Evolutionary conservation across 768 basidiomycete species (phyloP), one percentile per base, ranked within the genome.

Genomic region (Cystobasidiopsis lactophilus): DNA sequence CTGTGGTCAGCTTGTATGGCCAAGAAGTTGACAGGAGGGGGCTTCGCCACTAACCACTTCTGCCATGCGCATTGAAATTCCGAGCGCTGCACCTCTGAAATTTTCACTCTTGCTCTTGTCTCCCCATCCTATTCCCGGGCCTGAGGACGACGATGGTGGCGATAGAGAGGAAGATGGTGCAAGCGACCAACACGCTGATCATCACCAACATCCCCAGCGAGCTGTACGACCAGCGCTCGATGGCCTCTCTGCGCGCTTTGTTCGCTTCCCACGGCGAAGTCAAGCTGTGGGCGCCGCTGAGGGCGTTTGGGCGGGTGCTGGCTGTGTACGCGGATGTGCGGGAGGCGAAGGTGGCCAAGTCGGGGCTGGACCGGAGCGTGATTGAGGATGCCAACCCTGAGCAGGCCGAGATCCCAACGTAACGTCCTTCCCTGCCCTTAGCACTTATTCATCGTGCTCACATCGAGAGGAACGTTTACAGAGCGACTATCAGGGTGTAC

Each of bases 211-310:
- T 96, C 0, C 84, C 86, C 3, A 73, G 70, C 31, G 68, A 73
- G 1, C 84, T 88, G 66, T 91, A 95, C 69, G 72, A 78, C 33
- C 77, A 33, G 51, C 19, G 5, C 45, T 5, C 55, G 55, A 3
- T 53, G 55, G 33, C 57, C 53, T 18, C 53, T 45, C 11, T 59
- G 58, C 79, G 5, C 72, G 0, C 73, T 82, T 55, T 89, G 63
- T 95, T 96, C 63, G 70, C 69, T 2, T 62, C 71, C 2, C 88
- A 80, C 59, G 91, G 93, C 18, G 69, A 73, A 24, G 77, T 98
- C n/a, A 78, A 82, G 61, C 75, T 79, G 60, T 98, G 89, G 88
- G 84, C 82, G 0, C 85, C 86, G 3, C 67, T 96, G 4, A 75
- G 74, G 19, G 78, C 77, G 5, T 47, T 58, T 23, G 59, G 58